Base-by-base conservation (phyloP, 192 early-diverging fungal species). In the Coemansia sp. region DNA sequence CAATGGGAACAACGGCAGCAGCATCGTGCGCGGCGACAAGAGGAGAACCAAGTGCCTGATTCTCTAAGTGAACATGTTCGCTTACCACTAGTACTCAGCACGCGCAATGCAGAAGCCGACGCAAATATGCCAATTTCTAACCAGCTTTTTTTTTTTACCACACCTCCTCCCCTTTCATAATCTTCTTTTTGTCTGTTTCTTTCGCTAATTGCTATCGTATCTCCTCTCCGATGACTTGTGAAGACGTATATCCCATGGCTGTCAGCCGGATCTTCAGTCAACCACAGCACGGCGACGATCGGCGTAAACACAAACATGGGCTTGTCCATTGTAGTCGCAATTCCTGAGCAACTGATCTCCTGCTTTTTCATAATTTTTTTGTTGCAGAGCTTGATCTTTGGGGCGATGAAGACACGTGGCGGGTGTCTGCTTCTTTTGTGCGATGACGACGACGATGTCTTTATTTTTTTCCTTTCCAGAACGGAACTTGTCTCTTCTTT, bases 21-120 rank as follows among this genome's bases (percentile, higher is more conserved):
- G 37, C 70, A 82, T 60, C 56, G 68, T 77, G 57, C 56, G 70
- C 62, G 65, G 77, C 38, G 76, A 78, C 62, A 83, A 65, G 76
- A 83, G 73, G 67, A 74, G 71, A 61, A 64, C 62, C 65, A 83
- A 67, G 66, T 83, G 82, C 60, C 19, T 67, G 24, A 73, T 83
- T 40, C 73, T 83, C 45, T 83, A 71, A 63, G 60, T 40, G 39
- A 22, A 17, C 1, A 1, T 27, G 32, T 38, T 14, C 58, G 14
- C 53, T 11, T 31, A 9, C 49, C 9, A 31, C 19, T 36, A 39
- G 46, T 25, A 39, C 40, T 31, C 19, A 17, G 38, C 36, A 37
- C 35, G 24, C 36, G 36, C 60, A 25, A 56, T n/a, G n/a, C 38
- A n/a, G 35, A 56, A 65, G 61, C 61, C 29, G 32, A 35, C 7